Evolutionary conservation across 331 rosid genomes (phyloP), one percentile per base, ranked within the genome.

Genomic region (Dryas integrifolia): DNA sequence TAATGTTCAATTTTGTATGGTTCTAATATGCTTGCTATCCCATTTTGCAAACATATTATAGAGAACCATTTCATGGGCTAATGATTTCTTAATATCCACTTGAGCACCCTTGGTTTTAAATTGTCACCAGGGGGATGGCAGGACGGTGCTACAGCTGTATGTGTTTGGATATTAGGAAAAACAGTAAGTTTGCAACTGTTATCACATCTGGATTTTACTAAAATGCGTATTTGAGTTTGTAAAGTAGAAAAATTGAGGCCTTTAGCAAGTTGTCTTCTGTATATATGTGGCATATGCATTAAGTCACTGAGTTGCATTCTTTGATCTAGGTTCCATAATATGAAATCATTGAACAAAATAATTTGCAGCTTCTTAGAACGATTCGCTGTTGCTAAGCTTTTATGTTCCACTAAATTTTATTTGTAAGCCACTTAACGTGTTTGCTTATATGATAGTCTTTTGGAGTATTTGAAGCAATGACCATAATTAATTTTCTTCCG

Each of bases 141-240:
- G 82, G 98, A 92, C 66, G 98, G 98, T 73, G 96, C 98, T 58
- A 92, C 96, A 59, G 92, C 96, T 39, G 96, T 88, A 38, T 90
- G 97, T 74, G 84, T 88, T 67, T 92, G 98, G 98, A 80, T 92
- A 70, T 67, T 90, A 72, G 96, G 91, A 52, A 87, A 90, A 77
- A 88, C 85, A 66, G 98, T 90, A 83, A 83, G 96, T 87, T 38
- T 67, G 9, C n/a, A 10, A 10, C 59, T 46, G 50, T 58, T 43
- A 15, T 67, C 1, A 21, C 45, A 39, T 66, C 18, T 57, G 38
- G 9, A 44, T 44, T 44, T 5, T 44, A 58, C 63, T 2, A 58
- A 58, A 38, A 39, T 58, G 30, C 4, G 6, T 40, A 6, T 0
- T 16, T 44, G 39, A 30, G 40, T 44, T 48, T 24, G 1, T 44